Conservation (phyloP, 2,329 filamentous ascomycete species). For the Knoxdaviesia capensis region DNA sequence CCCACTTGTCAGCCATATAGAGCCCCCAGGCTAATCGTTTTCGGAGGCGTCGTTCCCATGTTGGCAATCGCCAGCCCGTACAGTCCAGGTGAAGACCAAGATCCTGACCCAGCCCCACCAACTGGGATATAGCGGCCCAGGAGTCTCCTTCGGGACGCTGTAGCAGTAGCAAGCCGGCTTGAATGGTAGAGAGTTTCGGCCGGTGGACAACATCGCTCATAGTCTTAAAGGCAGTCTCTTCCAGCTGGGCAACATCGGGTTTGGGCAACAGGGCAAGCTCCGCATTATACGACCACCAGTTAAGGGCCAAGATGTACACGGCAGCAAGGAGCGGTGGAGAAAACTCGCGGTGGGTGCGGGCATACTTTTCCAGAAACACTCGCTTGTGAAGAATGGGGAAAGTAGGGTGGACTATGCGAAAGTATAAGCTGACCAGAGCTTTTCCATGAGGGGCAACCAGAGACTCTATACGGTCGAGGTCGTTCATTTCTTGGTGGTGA, state of each 20-base stretch:
- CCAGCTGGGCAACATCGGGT: conserved; percentile 14
- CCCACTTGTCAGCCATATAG: conserved; percentile 38
- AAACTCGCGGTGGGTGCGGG: conserved; percentile 27
- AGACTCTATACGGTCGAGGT: conserved; percentile 25
- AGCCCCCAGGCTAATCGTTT: conserved; percentile 35
- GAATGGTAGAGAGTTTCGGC: conserved; percentile 21
- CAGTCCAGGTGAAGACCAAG: conserved; percentile 31
- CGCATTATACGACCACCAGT: conserved; percentile 28
- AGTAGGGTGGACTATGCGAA: conserved; percentile 29
- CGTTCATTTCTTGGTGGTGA: conserved; percentile 9
- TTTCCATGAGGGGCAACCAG: conserved; percentile 34
- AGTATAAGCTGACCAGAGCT: conserved; percentile 37
- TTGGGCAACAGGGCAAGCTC: conserved; percentile 19
- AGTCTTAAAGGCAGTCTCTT: conserved; percentile 14
- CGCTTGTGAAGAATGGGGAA: conserved; percentile 32
- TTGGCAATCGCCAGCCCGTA: conserved; percentile 29
- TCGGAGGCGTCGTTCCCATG: conserved; percentile 32
- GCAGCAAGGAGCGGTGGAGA: conserved; percentile 27
- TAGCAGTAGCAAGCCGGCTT: conserved; percentile 21
- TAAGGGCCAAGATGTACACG: conserved; percentile 29
- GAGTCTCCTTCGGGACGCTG: conserved; percentile 14
- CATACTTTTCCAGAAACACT: conserved; percentile 30
- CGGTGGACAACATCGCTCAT: conserved; percentile 15
- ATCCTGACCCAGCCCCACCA: conserved; percentile 25
- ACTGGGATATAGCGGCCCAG: conserved; percentile 17